Evolutionary conservation across 2,329 filamentous ascomycete genomes (phyloP), one percentile per base, ranked within the genome.

Genomic region (Coniella vitis): DNA sequence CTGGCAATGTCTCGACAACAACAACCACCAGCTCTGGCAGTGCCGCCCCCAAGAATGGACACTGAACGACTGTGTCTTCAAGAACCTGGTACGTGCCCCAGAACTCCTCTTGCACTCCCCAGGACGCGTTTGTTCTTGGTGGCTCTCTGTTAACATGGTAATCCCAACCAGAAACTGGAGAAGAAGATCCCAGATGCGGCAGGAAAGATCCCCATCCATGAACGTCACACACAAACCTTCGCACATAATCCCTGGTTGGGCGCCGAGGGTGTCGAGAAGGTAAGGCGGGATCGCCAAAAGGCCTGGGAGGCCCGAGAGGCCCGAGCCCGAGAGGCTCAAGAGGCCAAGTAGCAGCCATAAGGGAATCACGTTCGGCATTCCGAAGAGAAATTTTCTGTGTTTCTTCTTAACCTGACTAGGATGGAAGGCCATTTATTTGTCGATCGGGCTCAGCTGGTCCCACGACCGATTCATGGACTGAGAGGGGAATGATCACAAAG

Each of bases 1-100:
- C 74, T 98, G 90, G 90, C 78, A 88, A 62, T 98, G 93, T 65
- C 78, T 98, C 51, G 93, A 98, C 64, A 85, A 95, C 73, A 90
- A 94, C 75, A 98, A 98, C 76, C 93, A 98, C 65, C 88, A 95
- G 71, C 74, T 97, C 52, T 98, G 89, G 86, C 89, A 97, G 64
- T 98, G 93, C 75, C 82, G 93, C 61, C 83, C 83, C 62, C 75
- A 79, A 56, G 93, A 98, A 76, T 84, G 88, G 80, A 84, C 84
- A 65, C 74, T 98, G 61, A 98, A 96, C 77, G 86, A 84, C 72
- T 98, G 93, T 70, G 90, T 96, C 42, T 97, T 87, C 65, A 85
- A 96, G 58, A 97, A 96, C 67, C 70, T 98, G 74, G 93, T 98
- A 75, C 54, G 86, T 75, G 45, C 9, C 9, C 32, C n/a, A 22